Base-by-base conservation (phyloP, 768 basidiomycete genomes). In the Naganishia randhawae region DNA sequence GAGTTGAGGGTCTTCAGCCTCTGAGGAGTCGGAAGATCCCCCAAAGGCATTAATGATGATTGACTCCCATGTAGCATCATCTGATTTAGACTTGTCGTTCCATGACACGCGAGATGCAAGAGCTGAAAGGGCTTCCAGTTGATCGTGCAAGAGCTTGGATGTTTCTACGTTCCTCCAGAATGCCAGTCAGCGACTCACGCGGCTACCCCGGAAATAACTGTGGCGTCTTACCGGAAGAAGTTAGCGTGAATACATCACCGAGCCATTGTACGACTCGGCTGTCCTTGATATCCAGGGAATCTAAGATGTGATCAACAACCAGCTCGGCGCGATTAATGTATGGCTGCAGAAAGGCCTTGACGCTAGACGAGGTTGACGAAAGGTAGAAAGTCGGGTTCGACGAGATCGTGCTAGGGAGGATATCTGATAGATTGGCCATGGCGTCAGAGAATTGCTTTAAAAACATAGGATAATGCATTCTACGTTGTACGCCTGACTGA, bases 361-460 rank as follows among this genome's bases (percentile, higher is more conserved):
- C n/a, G 32, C 73, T 68, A 1, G 69, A 45, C 19, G 71, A 48
- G 27, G 73, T 69, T 13, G 73, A 71, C 14, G 70, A 50, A 17
- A 79, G 71, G 68, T 79, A 79, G 69, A 79, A 79, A 1, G 76
- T 66, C 19, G 78, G 78, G 37, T 41, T n/a, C 22, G 66, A 27
- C 25, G 75, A 61, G 57, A 61, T 61, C 69, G 31, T 72, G 11
- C 71, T 66, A 17, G 75, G 78, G 3, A 77, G 65, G 50, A 79
- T 71, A 41, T 74, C 78, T 77, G 61, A 48, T 6, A 19, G 19
- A 16, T 7, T 13, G 3, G 14, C 14, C 14, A 8, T 16, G 41
- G 14, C 3, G 41, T 42, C 41, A 42, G 41, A 8, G 14, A 42
- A 42, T 42, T 19, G 41, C 3, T 6, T 13, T 7, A 55, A 27